phyloP scores from a whole-genome alignment of 441 rosid species.

The Brassica balearica region DNA sequence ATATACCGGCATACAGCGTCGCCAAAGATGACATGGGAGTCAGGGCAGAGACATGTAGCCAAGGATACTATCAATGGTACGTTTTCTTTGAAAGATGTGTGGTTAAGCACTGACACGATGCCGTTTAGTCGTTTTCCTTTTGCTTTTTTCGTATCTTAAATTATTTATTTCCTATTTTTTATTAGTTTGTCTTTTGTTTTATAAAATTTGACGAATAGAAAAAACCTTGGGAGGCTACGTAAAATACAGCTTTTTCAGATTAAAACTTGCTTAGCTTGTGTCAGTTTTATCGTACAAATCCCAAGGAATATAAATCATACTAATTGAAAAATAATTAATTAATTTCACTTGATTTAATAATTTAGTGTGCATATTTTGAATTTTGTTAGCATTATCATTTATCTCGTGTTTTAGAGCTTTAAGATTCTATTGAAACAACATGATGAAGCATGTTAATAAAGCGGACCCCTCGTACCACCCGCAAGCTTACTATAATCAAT shows the following conservation, averaged over 20 bases:
- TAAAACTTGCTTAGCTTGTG: slow-evolving; percentile 11
- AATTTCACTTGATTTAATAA: not conserved
- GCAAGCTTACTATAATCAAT: slow-evolving; percentile 29
- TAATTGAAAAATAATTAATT: slow-evolving; percentile 11
- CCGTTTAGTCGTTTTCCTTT: slow-evolving; percentile 35
- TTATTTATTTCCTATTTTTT: not conserved
- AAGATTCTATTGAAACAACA: slow-evolving; percentile 29
- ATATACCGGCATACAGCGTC: slow-evolving; percentile 58
- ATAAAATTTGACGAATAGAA: slow-evolving; percentile 3
- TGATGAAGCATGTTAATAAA: slow-evolving; percentile 43
- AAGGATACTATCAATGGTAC: slow-evolving; percentile 55
- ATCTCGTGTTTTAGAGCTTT: slow-evolving; percentile 4
- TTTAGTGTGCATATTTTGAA: not conserved
- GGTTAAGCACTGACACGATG: slow-evolving; percentile 34
- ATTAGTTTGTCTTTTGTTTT: not conserved
- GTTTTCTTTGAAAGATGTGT: slow-evolving; percentile 34
- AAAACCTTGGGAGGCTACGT: slow-evolving; percentile 6
- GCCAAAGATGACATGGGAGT: slow-evolving; percentile 60
- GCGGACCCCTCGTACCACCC: slow-evolving; percentile 39
- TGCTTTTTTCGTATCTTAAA: slow-evolving; percentile 1
- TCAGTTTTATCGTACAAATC: slow-evolving; percentile 26
- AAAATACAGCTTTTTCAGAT: slow-evolving; percentile 32
- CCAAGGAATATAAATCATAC: slow-evolving; percentile 7
- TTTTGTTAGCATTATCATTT: slow-evolving; percentile 1
- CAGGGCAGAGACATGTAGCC: slow-evolving; percentile 48